A percentile compares a stretch with the other conserved stretches of the same genome.
Conservation (phyloP, 306 rosid species). For the Fragaria ananassa region DNA sequence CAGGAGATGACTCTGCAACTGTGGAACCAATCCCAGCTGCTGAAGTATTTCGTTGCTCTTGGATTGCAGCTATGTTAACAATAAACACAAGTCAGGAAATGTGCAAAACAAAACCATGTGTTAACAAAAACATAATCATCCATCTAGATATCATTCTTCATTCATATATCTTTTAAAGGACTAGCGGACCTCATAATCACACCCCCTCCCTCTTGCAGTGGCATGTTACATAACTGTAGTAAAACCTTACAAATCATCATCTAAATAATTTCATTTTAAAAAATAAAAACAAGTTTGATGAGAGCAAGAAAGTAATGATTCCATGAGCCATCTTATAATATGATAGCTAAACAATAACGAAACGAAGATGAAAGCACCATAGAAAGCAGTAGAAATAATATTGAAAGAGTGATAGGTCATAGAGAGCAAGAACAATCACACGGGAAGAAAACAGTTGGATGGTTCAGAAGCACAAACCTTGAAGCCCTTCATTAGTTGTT, state of each 20-base stretch:
- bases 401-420: neutral
- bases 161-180: neutral
- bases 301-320: neutral
- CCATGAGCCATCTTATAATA: neutral
- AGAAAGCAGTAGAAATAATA: neutral
- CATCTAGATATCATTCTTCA: neutral
- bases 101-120: neutral
- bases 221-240: neutral
- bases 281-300: neutral
- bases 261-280: neutral
- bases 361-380: neutral
- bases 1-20: conserved; percentile 78
- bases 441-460: conserved; percentile 16
- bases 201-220: neutral
- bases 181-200: neutral
- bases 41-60: conserved; percentile 56
- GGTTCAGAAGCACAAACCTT: conserved; percentile 63
- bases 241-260: neutral
- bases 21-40: conserved; percentile 71
- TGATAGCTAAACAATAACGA: neutral
- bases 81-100: conserved; percentile 23
- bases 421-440: neutral
- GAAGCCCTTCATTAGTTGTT: conserved; percentile 69
- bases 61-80: conserved; percentile 51
- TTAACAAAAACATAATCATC: neutral